Base-by-base conservation (phyloP, 176 grass and related monocot species). In the Aegilops tauschii region DNA sequence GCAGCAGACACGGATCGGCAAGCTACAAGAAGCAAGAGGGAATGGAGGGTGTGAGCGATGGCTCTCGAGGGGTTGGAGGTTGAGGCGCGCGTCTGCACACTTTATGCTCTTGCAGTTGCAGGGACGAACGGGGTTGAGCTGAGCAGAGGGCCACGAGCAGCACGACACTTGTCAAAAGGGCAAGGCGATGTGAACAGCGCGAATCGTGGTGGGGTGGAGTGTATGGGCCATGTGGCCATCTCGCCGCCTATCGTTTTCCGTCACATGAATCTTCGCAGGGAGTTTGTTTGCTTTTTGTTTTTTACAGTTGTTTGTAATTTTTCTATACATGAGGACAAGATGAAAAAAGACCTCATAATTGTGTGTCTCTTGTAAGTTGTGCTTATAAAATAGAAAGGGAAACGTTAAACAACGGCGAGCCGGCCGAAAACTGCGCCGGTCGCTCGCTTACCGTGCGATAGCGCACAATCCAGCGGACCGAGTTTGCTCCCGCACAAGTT, bases 251-350 rank as follows among this genome's bases (percentile, higher is more conserved):
- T 85, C 82, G 44, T 67, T 89, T 76, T 85, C 87, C 82, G 58
- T 89, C 82, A 85, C 82, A 45, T 89, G 82, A 89, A 85, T 74
- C 82, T 56, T 23, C 73, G 30, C 56, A 29, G 73, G 86, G 16
- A 73, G 13, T 36, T 59, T 21, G 18, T 59, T 59, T 58, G 52
- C 17, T 58, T 47, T 9, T 9, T 9, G 39, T 50, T 50, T 16
- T 17, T 52, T 52, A 17, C 5, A 17, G 17, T 52, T 52, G 14
- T 5, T 54, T 54, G 16, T 54, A 54, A 18, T 54, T 54, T 54
- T 54, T 54, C 1, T 54, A 54, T 52, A 1, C 50, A 54, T 18
- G 50, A 54, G 50, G 50, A 1, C 5, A 18, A 54, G 0, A 52
- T 17, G 50, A 54, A 18, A 5, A 5, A 44, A 44, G 3, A 11